Evolutionary conservation across 495 filamentous ascomycete species (phyloP).

Genomic region (Hypomontagnella submonticulosa): DNA sequence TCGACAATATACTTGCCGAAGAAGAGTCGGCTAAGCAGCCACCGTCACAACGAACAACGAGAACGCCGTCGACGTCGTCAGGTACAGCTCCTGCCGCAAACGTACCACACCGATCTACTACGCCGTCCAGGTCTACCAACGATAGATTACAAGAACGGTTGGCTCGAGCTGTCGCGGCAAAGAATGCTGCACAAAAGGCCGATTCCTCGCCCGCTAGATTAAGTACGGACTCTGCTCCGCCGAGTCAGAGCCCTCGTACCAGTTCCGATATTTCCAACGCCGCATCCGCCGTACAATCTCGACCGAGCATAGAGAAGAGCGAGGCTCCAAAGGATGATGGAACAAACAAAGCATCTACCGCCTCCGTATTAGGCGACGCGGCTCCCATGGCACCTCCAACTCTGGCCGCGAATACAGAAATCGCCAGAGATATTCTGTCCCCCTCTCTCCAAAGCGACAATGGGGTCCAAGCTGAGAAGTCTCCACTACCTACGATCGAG

Average conservation of each 20-base stretch:
- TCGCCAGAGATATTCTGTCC: neutral
- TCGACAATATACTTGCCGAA: conserved; percentile 92
- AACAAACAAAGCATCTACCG: neutral
- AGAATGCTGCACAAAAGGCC: conserved; percentile 44
- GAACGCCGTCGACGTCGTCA: conserved; percentile 43
- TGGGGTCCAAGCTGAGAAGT: neutral
- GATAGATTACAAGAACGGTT: conserved; percentile 88
- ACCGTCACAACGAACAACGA: conserved; percentile 40
- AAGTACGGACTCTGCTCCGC: conserved; percentile 35
- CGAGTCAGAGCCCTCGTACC: conserved; percentile 40
- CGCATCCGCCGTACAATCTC: neutral
- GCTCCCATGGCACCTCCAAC: conserved; percentile 4
- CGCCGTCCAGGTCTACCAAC: conserved; percentile 66
- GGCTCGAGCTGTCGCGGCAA: conserved; percentile 69
- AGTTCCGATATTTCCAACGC: conserved; percentile 35
- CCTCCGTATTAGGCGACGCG: conserved; percentile 3
- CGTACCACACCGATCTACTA: conserved; percentile 39
- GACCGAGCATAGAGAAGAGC: neutral
- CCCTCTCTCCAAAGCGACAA: conserved; percentile 16
- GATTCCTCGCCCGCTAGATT: conserved; percentile 35
- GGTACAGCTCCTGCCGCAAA: conserved; percentile 21
- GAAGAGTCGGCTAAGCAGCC: conserved; percentile 57
- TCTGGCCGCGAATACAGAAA: conserved; percentile 10
- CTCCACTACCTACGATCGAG: neutral
- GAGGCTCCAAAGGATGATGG: conserved; percentile 6